Conservation (phyloP, 1,139 yeast species). For the Pichia sorboxylosa region DNA sequence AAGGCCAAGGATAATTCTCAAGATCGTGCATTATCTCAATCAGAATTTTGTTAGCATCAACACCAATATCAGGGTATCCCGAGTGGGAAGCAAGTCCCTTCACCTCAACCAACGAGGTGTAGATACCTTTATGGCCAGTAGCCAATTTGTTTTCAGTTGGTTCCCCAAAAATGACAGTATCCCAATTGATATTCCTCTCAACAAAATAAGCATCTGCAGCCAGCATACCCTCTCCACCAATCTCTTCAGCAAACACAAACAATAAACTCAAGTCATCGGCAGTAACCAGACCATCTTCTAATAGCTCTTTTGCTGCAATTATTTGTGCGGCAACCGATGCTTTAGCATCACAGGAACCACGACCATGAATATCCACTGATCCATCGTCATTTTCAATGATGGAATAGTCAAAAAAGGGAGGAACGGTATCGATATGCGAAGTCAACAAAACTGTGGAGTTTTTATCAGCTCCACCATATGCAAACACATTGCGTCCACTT, state of each 20-base stretch:
- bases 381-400: conserved; percentile 20
- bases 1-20: conserved; percentile 31
- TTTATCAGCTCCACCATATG: conserved; percentile 37
- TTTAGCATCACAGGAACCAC: conserved; percentile 62
- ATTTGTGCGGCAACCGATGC: conserved; percentile 57
- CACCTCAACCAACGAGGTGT: conserved; percentile 31
- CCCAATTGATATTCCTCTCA: conserved; percentile 36
- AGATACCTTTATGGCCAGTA: conserved; percentile 57
- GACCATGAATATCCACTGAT: conserved; percentile 45
- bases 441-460: conserved; percentile 43
- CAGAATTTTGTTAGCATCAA: conserved; percentile 49
- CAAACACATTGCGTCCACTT: conserved; percentile 43
- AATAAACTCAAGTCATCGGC: conserved; percentile 50
- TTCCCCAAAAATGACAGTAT: conserved; percentile 57
- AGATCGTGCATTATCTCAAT: conserved; percentile 38
- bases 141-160: conserved; percentile 64
- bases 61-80: conserved; percentile 61
- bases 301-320: conserved; percentile 37
- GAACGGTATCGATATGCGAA: conserved; percentile 64
- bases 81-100: conserved; percentile 55
- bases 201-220: conserved; percentile 24
- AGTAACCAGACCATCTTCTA: conserved; percentile 27
- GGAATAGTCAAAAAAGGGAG: conserved; percentile 47
- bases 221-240: conserved; percentile 51
- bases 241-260: conserved; percentile 63